Evolutionary conservation across 495 filamentous ascomycete species (phyloP), one percentile per base, ranked within the genome.

Genomic region (Lineolata rhizophorae): DNA sequence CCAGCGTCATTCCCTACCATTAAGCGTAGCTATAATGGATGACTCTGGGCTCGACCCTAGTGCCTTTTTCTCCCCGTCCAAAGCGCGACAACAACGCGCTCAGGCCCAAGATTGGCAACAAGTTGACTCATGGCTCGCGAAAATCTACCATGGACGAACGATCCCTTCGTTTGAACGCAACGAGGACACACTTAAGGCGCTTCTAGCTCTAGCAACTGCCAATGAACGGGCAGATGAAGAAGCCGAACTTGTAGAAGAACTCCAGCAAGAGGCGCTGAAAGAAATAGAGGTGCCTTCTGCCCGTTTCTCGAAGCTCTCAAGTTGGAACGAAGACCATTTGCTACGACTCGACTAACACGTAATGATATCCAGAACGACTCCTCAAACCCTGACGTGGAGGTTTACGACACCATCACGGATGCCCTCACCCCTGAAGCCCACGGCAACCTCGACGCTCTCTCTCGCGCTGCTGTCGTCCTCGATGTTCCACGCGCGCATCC

Each of bases 181-280:
- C 46, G 61, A 70, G 28, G 76, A 82, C 35, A 92, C 83, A 1
- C 60, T 94, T 16, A 72, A 68, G 32, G 71, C 67, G 3, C 57
- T 94, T 3, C 62, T 90, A 5, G 66, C 74, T 11, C 60, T 94
- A 6, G 73, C 78, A 15, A 58, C 69, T 6, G 62, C 70, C 24
- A 92, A 87, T 55, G 81, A 91, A 44, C 49, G 67, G 5, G 82
- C 80, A 12, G 79, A 92, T 40, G 81, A 91, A 37, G 71, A 82
- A 41, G 58, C 64, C 9, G 47, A 56, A 3, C 47, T 77, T 3
- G 30, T 62, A 12, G 54, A 57, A 3, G 59, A 59, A 11, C 61
- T 84, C 8, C 69, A 90, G 26, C 54, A 58, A 24, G 48, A 54
- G n/a, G 57, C 65, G 1, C 49, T 72, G 13, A 35, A 41, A 5